Base-by-base conservation (phyloP, 202 grass and related monocot genomes). In the Sporobolus alterniflorus region DNA sequence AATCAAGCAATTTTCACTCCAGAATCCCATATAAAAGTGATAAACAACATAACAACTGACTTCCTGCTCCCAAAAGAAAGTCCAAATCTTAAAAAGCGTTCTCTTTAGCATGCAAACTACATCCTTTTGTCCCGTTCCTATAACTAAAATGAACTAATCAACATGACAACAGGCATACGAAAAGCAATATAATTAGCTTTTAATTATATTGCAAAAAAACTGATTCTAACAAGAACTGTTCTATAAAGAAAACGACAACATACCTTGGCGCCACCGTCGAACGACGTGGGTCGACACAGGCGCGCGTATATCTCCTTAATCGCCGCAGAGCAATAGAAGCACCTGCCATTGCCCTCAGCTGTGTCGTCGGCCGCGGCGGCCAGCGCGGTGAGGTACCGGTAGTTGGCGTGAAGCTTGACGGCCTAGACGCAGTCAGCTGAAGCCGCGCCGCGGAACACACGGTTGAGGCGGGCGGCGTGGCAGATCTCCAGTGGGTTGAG, bases 401-500 rank as follows among this genome's bases (percentile, higher is more conserved):
- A 78, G 73, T 95, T 95, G 50, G 52, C 66, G 14, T 90, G 93
- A 18, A 95, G 75, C 73, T 95, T 95, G 43, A 73, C 36, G 32
- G 64, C 78, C 93, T 90, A 95, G 55, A 95, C 82, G 41, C 82
- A 91, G 77, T 95, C 90, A 3, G 93, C 87, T 28, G 77, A 86
- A 14, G 93, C 90, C 0, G 93, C 93, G 11, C 72, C 85, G n/a
- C 90, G 78, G 85, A 96, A 96, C 9, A 88, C 78, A 16, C 76
- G 67, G 67, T 83, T 90, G 76, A 96, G 83, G 55, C 83, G 14
- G 16, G 90, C 93, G 40, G 89, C 82, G 49, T 76, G 75, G 85
- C 93, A 96, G 81, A 96, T 96, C 90, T 96, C 88, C 3, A 77
- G 90, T 61, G 93, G 93, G 75, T 92, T 90, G 73, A 96, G 85